Evolutionary conservation across 441 rosid species (phyloP), one percentile per base, ranked within the genome.

Genomic region (Gossypium schwendimanii): DNA sequence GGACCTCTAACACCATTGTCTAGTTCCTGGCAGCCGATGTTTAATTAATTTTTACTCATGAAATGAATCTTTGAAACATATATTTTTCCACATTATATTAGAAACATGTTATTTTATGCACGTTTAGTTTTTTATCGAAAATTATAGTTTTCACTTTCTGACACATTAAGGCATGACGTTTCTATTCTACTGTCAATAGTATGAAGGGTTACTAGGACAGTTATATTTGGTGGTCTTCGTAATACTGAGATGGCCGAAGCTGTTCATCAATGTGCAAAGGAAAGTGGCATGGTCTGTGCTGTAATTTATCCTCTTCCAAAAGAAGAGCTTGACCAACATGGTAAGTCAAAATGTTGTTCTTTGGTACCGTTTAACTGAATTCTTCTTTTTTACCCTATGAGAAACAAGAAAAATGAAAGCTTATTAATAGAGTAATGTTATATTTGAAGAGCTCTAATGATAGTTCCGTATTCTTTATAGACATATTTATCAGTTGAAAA

Each of bases 181-280:
- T 63, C 3, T 53, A 18, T n/a, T 47, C n/a, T 21, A 11, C 14
- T 67, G 26, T 59, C 52, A 2, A 21, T 71, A 31, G 9, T 26
- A 15, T 84, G 82, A 72, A 95, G 99, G 92, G 89, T 92, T 81
- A 94, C 98, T 14, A 89, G 98, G 87, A 95, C 94, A 73, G 90
- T 94, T 24, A 84, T 94, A 84, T 83, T 94, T 82, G 99, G 99
- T 72, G 94, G 97, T 61, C 93, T 94, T 86, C 76, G 78, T 64
- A 77, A 84, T 84, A 81, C 85, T 80, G 86, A 83, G 81, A 85
- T 88, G 91, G 97, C 89, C 45, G 88, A 88, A 74, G 82, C 82
- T 47, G 91, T 91, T 76, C 97, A 89, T 73, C 66, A 55, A 14
- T 80, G 62, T 75, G 96, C 92, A 33, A 83, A 77, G 81, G 84